Evolutionary conservation across 75 land plant genomes (phyloP).

Genomic region (Azolla pinnata): DNA sequence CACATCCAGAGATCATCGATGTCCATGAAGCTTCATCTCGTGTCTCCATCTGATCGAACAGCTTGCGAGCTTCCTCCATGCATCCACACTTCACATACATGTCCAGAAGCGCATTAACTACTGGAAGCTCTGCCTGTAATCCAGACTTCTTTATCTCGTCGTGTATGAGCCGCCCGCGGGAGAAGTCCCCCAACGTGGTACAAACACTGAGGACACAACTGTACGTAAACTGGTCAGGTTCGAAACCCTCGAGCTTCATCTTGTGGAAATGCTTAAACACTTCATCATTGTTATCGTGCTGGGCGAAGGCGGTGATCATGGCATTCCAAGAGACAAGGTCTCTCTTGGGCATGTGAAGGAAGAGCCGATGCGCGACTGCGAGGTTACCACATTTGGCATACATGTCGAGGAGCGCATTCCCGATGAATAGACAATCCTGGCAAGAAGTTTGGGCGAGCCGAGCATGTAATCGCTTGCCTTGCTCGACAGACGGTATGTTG

Average conservation of each 20-base stretch:
- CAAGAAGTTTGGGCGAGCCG: conserved; percentile 29
- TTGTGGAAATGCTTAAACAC: neutral
- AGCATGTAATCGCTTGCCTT: conserved; percentile 39
- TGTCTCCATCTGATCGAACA: conserved; percentile 10
- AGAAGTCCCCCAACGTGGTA: neutral
- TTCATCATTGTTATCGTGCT: neutral
- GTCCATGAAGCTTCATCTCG: conserved; percentile 9
- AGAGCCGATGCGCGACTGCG: neutral
- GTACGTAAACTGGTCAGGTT: conserved; percentile 2
- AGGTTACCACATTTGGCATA: conserved; percentile 8
- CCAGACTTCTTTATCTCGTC: conserved; percentile 1
- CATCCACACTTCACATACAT: conserved; percentile 15
- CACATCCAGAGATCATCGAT: conserved; percentile 9
- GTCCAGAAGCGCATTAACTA: conserved; percentile 6
- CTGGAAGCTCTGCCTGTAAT: neutral
- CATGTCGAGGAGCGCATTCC: conserved; percentile 9
- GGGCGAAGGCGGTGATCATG: conserved; percentile 4
- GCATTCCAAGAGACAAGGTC: conserved; percentile 10
- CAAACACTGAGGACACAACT: conserved; percentile 1
- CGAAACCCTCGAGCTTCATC: neutral
- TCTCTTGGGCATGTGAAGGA: neutral
- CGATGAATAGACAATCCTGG: conserved; percentile 19
- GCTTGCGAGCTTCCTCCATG: conserved; percentile 1
- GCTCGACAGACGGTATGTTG: conserved; percentile 33
- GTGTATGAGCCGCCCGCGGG: neutral